These are phyloP conservation scores for Lathyrus aphaca DNA, from an alignment of 306 rosid species.

Conservation along the genomic window DNA sequence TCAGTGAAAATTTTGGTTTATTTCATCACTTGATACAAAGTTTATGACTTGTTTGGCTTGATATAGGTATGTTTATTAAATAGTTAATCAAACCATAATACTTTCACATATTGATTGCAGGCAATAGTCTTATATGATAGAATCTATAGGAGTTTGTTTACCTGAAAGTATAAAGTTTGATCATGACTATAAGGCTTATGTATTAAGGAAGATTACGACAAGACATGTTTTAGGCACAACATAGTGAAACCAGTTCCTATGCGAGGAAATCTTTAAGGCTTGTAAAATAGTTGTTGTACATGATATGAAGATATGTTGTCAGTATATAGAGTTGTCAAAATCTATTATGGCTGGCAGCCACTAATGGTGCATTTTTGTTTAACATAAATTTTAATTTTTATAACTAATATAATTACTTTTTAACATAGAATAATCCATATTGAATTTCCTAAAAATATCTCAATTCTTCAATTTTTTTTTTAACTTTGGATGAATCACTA, in stretches of 20 bases:
- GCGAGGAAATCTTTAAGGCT: neutral
- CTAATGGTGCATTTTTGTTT: too few relatives aligned
- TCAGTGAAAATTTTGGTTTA: neutral
- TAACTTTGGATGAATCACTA: too few relatives aligned
- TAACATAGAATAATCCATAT: too few relatives aligned
- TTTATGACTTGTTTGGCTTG: constrained; percentile 20
- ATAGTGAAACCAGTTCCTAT: neutral
- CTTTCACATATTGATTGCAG: constrained; percentile 11
- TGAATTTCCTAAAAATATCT: too few relatives aligned
- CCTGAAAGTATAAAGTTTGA: neutral
- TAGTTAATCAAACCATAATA: constrained; percentile 8
- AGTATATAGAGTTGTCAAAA: too few relatives aligned
- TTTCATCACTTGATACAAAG: neutral
- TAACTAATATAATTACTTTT: too few relatives aligned
- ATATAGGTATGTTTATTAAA: neutral
- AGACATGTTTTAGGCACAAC: constrained; percentile 17
- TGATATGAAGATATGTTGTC: too few relatives aligned
- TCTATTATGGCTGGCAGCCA: too few relatives aligned
- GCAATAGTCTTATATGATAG: neutral
- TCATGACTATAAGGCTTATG: neutral
- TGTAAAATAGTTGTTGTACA: too few relatives aligned
- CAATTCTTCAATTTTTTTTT: too few relatives aligned
- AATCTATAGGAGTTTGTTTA: neutral
- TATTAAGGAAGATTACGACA: constrained; percentile 1
- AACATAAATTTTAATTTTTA: too few relatives aligned